Evolutionary conservation across 768 basidiomycete genomes (phyloP).

Genomic region (Trametes maxima): DNA sequence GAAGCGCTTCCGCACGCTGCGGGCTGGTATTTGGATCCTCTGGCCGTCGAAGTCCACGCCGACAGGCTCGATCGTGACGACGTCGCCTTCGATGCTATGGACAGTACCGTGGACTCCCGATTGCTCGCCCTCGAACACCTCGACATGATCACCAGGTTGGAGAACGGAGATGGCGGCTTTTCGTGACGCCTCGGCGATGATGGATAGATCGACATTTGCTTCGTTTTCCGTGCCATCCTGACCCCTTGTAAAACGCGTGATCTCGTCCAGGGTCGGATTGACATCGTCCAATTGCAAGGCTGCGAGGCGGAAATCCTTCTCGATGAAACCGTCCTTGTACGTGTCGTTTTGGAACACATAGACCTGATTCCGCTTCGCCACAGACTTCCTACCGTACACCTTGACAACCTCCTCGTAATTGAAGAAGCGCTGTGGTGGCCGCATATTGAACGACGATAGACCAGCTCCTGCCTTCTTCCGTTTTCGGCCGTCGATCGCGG

Average conservation of each 20-base stretch:
- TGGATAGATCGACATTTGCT: conserved; percentile 78
- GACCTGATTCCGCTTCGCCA: conserved; percentile 71
- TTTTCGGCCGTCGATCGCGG: conserved; percentile 68
- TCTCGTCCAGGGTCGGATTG: conserved; percentile 94
- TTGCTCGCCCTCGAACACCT: conserved; percentile 97
- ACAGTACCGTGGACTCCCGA: conserved; percentile 91
- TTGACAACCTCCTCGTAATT: conserved; percentile 90
- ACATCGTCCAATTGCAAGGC: conserved; percentile 84
- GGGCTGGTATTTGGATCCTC: conserved; percentile 81
- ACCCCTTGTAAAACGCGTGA: conserved; percentile 83
- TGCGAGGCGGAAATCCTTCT: conserved; percentile 90
- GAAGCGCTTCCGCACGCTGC: conserved; percentile 92
- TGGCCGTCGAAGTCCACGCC: conserved; percentile 86
- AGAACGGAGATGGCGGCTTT: conserved; percentile 91
- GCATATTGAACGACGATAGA: conserved; percentile 53
- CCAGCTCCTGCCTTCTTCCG: conserved; percentile 65
- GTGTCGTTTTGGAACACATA: conserved; percentile 93
- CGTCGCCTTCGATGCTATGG: conserved; percentile 84
- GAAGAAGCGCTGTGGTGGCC: conserved; percentile 92
- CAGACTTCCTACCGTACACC: conserved; percentile 78
- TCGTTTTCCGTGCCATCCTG: conserved; percentile 72
- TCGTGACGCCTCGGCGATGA: conserved; percentile 89
- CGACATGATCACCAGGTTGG: conserved; percentile 97
- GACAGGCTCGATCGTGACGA: conserved; percentile 80
- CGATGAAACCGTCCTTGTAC: conserved; percentile 92